Evolutionary conservation across 2,329 filamentous ascomycete species (phyloP).

Genomic region (Diaporthe sp.): DNA sequence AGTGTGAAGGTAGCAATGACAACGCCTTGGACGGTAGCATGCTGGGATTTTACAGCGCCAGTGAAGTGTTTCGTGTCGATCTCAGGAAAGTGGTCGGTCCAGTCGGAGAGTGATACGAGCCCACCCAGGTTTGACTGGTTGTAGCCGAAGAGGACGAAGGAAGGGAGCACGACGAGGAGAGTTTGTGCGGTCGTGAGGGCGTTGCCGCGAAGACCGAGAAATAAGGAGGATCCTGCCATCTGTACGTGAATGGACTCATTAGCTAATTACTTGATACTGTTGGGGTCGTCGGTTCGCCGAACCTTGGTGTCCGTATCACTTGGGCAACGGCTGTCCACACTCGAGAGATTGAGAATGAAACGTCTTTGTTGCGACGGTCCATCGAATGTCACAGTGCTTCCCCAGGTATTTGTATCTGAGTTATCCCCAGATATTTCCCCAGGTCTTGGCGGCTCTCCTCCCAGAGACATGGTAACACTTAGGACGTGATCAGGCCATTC

Average conservation of each 20-base stretch:
- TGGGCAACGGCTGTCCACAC: background rate
- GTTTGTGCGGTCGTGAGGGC: constrained; percentile 53
- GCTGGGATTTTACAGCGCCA: constrained; percentile 46
- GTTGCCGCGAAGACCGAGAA: constrained; percentile 28
- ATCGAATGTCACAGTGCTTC: background rate
- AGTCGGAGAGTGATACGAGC: constrained; percentile 49
- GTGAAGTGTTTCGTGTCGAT: constrained; percentile 53
- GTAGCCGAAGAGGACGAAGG: constrained; percentile 58
- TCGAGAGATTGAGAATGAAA: no score
- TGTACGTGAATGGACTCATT: background rate
- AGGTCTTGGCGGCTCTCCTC: background rate
- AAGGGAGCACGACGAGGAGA: constrained; percentile 56
- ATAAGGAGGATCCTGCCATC: background rate
- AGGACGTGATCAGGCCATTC: background rate
- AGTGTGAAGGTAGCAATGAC: constrained; percentile 53
- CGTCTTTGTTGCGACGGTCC: background rate
- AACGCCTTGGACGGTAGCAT: constrained; percentile 53
- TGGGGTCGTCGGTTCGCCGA: background rate
- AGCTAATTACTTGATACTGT: background rate
- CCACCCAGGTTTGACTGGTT: constrained; percentile 56
- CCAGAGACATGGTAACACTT: background rate
- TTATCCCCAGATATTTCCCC: constrained; percentile 6
- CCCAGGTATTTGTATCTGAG: constrained; percentile 23
- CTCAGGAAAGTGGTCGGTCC: constrained; percentile 52
- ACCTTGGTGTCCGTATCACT: background rate